These are phyloP conservation scores for Corrigiola litoralis DNA, from an alignment of 179 eudicot species.

Conservation along the genomic window DNA sequence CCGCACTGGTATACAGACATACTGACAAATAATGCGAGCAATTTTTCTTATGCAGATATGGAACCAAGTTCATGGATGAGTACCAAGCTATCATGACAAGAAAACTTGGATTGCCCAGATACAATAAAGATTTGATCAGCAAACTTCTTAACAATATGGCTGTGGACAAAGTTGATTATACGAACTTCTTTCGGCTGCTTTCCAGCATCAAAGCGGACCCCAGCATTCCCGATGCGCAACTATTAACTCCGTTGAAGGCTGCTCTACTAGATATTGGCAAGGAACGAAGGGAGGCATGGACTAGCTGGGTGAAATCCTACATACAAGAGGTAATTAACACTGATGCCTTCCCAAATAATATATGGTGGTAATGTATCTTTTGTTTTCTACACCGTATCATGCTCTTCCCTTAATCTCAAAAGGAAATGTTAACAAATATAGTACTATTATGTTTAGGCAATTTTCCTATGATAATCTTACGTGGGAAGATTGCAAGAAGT, in stretches of 20 bases:
- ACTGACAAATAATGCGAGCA: not conserved
- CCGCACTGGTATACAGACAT: not conserved
- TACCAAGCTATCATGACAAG: constrained; percentile 94
- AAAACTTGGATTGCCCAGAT: constrained; percentile 87
- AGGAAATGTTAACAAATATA: no score
- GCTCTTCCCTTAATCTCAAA: no score
- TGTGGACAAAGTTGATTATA: constrained; percentile 98
- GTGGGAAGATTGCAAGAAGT: no score
- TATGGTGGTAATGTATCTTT: no score
- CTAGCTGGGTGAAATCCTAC: constrained; percentile 81
- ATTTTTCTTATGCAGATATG: constrained; percentile 55
- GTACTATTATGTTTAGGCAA: no score
- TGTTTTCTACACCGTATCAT: no score
- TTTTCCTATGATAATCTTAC: no score
- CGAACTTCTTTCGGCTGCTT: constrained; percentile 89
- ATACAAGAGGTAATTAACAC: constrained; percentile 63
- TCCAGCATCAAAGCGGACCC: constrained; percentile 83
- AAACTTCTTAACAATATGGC: constrained; percentile 98
- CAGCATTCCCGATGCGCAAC: constrained; percentile 59
- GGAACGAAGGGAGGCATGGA: constrained; percentile 98
- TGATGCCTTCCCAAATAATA: not conserved
- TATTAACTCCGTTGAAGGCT: constrained; percentile 79
- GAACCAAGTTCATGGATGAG: constrained; percentile 95
- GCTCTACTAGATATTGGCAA: constrained; percentile 89
- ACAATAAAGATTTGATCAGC: constrained; percentile 85